Base-by-base conservation (phyloP, 192 early-diverging fungal species). In the Backusella tuberculispora region DNA sequence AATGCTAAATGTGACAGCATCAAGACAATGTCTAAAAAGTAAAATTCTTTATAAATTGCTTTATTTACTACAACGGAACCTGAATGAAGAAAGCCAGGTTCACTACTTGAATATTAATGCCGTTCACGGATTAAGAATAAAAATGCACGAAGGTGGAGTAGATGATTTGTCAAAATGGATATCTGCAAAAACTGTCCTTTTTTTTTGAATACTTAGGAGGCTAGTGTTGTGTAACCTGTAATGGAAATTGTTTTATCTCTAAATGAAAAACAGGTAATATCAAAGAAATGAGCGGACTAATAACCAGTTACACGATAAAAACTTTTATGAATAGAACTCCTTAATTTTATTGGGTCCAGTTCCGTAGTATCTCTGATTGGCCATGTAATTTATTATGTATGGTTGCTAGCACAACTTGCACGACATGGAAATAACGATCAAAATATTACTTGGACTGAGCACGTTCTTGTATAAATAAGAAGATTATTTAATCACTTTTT, bases 271-370 rank as follows among this genome's bases (percentile, higher is more conserved):
- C 21, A 13, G 13, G 21, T 60, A 24, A 60, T 26, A 21, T 13
- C 53, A 60, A 26, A 50, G 3, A 26, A 60, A 24, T 56, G 53
- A 56, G 53, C 53, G 53, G 53, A 56, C 53, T 60, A 60, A 26
- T 60, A 4, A 4, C 3, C 26, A 26, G 53, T 60, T 60, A 60
- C 53, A 60, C 53, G 21, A 60, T 60, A 26, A 26, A 46, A 26
- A 24, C 21, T 24, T 24, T 60, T 60, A 60, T 60, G 53, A 60
- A 26, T 26, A 60, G 53, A 60, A 26, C 53, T 60, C 53, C 21
- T 60, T 24, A 60, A 60, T 24, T 60, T 60, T 60, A 60, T 60
- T 60, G 53, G 26, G 53, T 26, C 13, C 53, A 26, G 53, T 26
- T 24, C 53, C 53, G 53, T 60, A 26, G 0, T 24, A 26, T 60